Base-by-base conservation (phyloP, 129 eudicot species). In the Artemisia tridentata region DNA sequence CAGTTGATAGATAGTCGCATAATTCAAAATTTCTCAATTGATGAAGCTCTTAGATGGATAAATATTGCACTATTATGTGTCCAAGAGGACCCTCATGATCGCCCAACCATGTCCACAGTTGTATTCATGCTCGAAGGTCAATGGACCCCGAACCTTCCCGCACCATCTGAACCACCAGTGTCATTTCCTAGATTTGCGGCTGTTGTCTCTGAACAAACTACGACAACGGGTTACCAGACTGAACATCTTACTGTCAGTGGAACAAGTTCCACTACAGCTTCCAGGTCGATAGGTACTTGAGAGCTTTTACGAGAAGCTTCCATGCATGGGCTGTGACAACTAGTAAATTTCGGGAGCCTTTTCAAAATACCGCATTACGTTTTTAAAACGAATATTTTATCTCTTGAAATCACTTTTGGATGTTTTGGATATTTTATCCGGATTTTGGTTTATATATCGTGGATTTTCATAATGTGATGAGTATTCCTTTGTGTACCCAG, bases 71-170 rank as follows among this genome's bases (percentile, higher is more conserved):
- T 81, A 19, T 62, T 81, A 29, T 82, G 86, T 13, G 82, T 82
- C 16, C 82, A 82, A 78, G 76, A 68, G 45, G 82, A 78, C 8
- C 76, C 82, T 5, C 41, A 58, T 12, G 72, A 65, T 11, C 78
- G 86, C 20, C 86, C 86, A 15, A 77, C 82, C 23, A 82, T 82
- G 82, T 63, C 75, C 47, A 41, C 76, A 0, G 82, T 78, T n/a
- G 77, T 73, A 18, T 54, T 63, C 27, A 73, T 78, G 82, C 81
- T 82, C 1, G 79, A 73, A 48, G 75, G 80, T 31, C 72, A 77
- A 70, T 53, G 81, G 81, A 43, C 73, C n/a, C 7, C 68, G 12
- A 77, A 59, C 65, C 72, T 78, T 64, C 68, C 77, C 0, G 17
- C 48, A 1, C 82, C 82, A 43, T 61, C 55, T 2, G 77, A 64